Evolutionary conservation across 441 rosid species (phyloP).

Genomic region (Brassica balearica): DNA sequence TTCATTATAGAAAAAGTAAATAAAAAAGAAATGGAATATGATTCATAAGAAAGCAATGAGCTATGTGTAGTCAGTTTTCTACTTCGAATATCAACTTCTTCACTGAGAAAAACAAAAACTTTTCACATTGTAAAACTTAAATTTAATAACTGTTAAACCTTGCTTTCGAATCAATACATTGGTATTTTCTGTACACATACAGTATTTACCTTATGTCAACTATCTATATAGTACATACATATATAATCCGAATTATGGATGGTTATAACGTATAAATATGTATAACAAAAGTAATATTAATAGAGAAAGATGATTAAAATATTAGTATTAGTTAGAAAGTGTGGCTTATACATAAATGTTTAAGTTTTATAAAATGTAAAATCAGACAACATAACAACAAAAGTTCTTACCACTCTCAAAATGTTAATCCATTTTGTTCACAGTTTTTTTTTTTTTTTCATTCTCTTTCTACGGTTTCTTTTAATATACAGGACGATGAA

Average conservation of each 20-base stretch:
- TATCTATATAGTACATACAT: neutral
- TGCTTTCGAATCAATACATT: neutral
- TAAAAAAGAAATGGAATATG: neutral
- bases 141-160: neutral
- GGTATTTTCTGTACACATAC: neutral
- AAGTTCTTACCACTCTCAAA: neutral
- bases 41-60: constrained; percentile 17
- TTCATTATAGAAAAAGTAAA: neutral
- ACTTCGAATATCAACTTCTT: constrained; percentile 24
- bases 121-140: neutral
- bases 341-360: neutral
- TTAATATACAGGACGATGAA: neutral
- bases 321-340: neutral
- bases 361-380: neutral
- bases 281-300: neutral
- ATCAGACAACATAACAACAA: constrained; percentile 8
- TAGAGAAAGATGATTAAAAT: neutral
- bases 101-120: neutral
- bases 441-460: neutral
- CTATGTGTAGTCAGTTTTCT: constrained; percentile 11
- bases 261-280: neutral
- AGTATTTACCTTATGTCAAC: neutral
- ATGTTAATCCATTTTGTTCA: neutral
- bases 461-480: neutral
- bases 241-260: constrained; percentile 1